Conservation (phyloP, 2,329 filamentous ascomycete species). For the Monosporascus cannonballus region DNA sequence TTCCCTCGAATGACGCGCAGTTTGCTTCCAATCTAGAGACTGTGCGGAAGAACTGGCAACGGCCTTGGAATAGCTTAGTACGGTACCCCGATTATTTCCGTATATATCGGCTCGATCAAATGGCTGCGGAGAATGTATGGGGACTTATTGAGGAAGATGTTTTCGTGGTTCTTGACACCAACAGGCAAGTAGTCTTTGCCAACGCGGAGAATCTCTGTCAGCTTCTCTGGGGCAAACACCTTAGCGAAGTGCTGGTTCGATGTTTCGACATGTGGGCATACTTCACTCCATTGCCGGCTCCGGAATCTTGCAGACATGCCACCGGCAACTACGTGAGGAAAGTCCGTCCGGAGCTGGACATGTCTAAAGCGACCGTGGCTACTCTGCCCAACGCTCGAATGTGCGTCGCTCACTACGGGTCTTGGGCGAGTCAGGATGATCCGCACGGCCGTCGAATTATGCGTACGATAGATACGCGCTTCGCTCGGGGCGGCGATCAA, state of each 20-base stretch:
- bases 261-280: constrained; percentile 6
- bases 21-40: neutral
- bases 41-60: neutral
- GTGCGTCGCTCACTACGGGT: constrained; percentile 9
- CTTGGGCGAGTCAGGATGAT: constrained; percentile 4
- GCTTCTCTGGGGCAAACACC: constrained; percentile 4
- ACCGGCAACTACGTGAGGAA: constrained; percentile 8
- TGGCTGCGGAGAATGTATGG: neutral
- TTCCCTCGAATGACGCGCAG: neutral
- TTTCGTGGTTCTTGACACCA: constrained; percentile 1
- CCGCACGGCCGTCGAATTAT: neutral
- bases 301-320: constrained; percentile 5
- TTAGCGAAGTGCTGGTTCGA: constrained; percentile 1
- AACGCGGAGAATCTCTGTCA: constrained; percentile 5
- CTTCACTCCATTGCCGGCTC: constrained; percentile 4
- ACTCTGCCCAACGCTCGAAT: constrained; percentile 7
- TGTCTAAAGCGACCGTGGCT: constrained; percentile 5
- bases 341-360: constrained; percentile 8
- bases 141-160: neutral
- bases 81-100: neutral
- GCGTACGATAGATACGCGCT: neutral
- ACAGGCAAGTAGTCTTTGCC: constrained; percentile 7
- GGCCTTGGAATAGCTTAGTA: neutral
- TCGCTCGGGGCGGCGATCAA: neutral
- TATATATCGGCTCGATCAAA: neutral